These are phyloP conservation scores for Backusella morwellensis DNA, from an alignment of 192 early-diverging fungal species.

Conservation along the genomic window DNA sequence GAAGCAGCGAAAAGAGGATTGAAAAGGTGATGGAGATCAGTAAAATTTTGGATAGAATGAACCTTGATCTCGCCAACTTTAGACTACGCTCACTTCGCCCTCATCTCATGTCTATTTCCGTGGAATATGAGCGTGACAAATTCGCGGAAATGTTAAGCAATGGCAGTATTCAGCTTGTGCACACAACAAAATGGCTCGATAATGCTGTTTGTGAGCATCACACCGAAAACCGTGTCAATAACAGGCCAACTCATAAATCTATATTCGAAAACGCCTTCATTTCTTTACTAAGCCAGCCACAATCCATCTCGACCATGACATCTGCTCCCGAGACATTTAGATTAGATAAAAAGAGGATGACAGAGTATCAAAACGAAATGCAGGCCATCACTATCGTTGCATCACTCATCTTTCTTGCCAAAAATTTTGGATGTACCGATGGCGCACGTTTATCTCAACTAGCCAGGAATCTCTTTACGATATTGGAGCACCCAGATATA, in stretches of 20 bases:
- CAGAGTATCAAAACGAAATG: conserved; percentile 66
- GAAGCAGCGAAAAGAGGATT: conserved; percentile 38
- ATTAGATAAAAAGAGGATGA: conserved; percentile 66
- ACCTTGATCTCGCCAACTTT: conserved; percentile 80
- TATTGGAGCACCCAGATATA: conserved; percentile 27
- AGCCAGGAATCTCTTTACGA: conserved; percentile 20
- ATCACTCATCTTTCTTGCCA: conserved; percentile 66
- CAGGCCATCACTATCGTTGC: conserved; percentile 66
- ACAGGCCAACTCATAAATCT: neutral
- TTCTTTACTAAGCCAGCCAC: neutral
- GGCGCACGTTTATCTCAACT: neutral
- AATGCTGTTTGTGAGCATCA: conserved; percentile 27
- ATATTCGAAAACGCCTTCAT: conserved; percentile 19
- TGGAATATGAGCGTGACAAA: conserved; percentile 70
- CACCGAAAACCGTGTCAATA: neutral
- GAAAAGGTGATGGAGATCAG: conserved; percentile 48
- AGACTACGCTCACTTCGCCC: conserved; percentile 65
- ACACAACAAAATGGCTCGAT: conserved; percentile 63
- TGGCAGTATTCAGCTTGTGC: conserved; percentile 42
- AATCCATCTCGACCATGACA: neutral
- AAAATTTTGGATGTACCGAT: conserved; percentile 44
- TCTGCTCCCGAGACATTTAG: conserved; percentile 63
- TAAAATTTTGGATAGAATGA: conserved; percentile 72
- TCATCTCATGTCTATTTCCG: conserved; percentile 63
- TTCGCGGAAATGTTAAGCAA: conserved; percentile 57